Base-by-base conservation (phyloP, 805 yeast genomes). In the Teunomyces kruisii region DNA sequence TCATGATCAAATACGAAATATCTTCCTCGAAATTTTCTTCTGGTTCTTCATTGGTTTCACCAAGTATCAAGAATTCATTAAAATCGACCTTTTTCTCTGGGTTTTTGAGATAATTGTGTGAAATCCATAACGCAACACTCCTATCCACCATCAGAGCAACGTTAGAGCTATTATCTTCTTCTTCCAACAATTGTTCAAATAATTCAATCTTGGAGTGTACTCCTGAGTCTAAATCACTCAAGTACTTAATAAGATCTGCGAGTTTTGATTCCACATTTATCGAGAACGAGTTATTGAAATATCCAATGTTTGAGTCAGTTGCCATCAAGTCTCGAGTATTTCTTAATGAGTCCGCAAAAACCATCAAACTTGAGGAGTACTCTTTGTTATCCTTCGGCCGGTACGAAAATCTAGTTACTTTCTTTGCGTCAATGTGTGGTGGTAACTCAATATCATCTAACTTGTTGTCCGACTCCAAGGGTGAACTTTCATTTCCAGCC, bases 391-490 rank as follows among this genome's bases (percentile, higher is more conserved):
- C 32, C 9, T 10, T 31, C 3, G 17, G 32, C 14, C 44, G 32
- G 16, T 39, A 15, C 3, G 41, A 30, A 14, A 54, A 29, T n/a
- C 47, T 56, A 1, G 59, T 50, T 7, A 72, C 50, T 19, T 59
- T 62, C 12, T 48, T 56, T 2, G 70, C 69, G 47, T 72, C 61
- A 12, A 72, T 65, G 36, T 61, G 57, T 3, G 69, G 62, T 1
- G 76, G 76, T 16, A 72, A 55, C 36, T 65, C 63, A 14, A 72
- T 59, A 16, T 64, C 54, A 40, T 70, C 74, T 5, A 68, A 48
- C 19, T 53, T 54, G 41, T 67, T 67, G 1, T 46, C 49, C 12
- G 40, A 19, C 13, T 43, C 49, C 3, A 32, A 32, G 3, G 10
- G 36, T 4, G 9, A 6, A 3, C 14, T 13, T 4, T 35, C 40